phyloP scores from a whole-genome alignment of 164 flowering plant species.

The Cinnamomum chago region DNA sequence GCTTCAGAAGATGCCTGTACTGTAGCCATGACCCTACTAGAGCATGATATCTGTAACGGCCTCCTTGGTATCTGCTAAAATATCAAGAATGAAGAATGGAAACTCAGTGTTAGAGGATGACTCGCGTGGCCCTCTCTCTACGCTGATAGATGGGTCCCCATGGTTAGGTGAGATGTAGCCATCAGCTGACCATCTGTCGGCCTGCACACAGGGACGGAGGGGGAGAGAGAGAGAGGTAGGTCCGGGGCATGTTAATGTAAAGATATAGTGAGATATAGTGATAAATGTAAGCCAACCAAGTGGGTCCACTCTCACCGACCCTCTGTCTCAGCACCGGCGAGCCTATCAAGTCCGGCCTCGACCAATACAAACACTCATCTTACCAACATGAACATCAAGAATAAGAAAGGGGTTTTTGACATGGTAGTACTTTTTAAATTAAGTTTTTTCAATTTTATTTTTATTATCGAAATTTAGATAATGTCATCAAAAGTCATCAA shows the following conservation, averaged over 20 bases:
- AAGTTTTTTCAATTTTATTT: too few relatives aligned
- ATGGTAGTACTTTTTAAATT: too few relatives aligned
- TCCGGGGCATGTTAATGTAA: neutral
- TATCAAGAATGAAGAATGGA: neutral
- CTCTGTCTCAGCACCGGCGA: neutral
- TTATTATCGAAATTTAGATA: too few relatives aligned
- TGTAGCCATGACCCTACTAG: neutral
- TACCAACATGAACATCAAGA: too few relatives aligned
- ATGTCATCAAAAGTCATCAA: too few relatives aligned
- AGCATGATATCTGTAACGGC: neutral
- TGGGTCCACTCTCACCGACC: slow-evolving; percentile 1
- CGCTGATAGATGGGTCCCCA: neutral
- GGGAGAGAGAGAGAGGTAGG: neutral
- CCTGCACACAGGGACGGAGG: neutral
- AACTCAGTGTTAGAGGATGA: neutral
- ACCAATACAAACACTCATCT: neutral
- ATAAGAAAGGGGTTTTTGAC: too few relatives aligned
- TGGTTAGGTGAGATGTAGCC: neutral
- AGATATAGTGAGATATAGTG: neutral
- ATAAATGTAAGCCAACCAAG: neutral
- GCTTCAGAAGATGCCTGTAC: neutral
- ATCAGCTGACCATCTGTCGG: neutral
- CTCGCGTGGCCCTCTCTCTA: neutral
- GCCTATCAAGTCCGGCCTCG: neutral
- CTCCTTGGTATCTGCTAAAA: neutral